These are phyloP conservation scores for Tricholoma terreum DNA, from an alignment of 768 basidiomycete genomes.

Conservation along the genomic window DNA sequence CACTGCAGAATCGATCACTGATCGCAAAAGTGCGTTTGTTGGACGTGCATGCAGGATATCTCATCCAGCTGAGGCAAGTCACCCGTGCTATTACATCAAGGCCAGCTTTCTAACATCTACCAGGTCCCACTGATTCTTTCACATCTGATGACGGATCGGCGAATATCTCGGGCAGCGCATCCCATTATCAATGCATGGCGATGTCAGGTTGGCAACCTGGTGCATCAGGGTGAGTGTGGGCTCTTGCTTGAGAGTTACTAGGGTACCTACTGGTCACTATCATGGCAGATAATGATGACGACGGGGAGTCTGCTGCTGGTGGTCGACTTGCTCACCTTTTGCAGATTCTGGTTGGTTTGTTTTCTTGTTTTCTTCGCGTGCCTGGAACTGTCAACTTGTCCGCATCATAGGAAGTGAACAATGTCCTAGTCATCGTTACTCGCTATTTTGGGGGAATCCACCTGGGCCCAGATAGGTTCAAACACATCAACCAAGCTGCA, in stretches of 20 bases:
- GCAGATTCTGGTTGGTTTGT: conserved; percentile 82
- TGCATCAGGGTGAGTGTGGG: conserved; percentile 63
- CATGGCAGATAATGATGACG: conserved; percentile 83
- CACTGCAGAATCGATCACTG: conserved; percentile 76
- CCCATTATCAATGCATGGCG: conserved; percentile 84
- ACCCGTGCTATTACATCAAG: conserved; percentile 7
- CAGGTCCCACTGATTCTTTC: conserved; percentile 70
- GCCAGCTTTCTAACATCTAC: conserved; percentile 4
- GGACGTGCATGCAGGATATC: conserved; percentile 82
- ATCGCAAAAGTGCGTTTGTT: conserved; percentile 83
- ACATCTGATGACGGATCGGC: conserved; percentile 66
- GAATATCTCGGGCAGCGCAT: conserved; percentile 72
- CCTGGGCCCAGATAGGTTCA: conserved; percentile 84
- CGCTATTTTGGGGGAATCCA: conserved; percentile 93
- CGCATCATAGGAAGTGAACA: conserved; percentile 61
- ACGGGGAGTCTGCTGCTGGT: conserved; percentile 92
- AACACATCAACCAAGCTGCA: conserved; percentile 95
- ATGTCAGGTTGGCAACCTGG: conserved; percentile 59
- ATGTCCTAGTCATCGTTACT: conserved; percentile 89
- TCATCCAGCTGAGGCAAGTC: conserved; percentile 67
- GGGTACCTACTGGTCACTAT: neutral
- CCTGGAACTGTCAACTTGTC: neutral
- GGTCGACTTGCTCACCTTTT: conserved; percentile 86
- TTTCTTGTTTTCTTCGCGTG: neutral
- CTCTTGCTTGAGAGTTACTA: neutral